Percentiles rank a stretch among this genome's conserved stretches.
Conservation (phyloP, 2,329 filamentous ascomycete species). For the Xylaria polymorpha region DNA sequence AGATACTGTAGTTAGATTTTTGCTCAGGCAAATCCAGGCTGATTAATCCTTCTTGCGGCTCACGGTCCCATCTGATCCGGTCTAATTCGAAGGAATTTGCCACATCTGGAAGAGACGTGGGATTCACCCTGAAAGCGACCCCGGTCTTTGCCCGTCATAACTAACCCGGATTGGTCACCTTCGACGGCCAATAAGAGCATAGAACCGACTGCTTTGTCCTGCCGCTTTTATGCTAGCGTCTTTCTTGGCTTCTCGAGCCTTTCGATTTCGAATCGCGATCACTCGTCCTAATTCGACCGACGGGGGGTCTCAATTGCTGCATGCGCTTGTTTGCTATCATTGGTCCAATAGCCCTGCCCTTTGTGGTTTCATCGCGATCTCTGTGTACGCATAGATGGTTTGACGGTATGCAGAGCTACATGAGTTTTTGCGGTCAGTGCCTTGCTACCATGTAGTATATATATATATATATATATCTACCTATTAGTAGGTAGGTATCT, state of each 20-base stretch:
- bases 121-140: constrained; percentile 25
- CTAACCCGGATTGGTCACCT: constrained; percentile 27
- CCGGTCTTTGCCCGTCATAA: constrained; percentile 9
- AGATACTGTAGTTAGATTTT: background rate
- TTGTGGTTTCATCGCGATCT: constrained; percentile 33
- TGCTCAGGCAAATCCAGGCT: constrained; percentile 18
- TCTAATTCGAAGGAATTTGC: constrained; percentile 27
- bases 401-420: background rate
- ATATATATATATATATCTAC: too few relatives aligned
- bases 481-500: too few relatives aligned
- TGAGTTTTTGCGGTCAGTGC: too few relatives aligned
- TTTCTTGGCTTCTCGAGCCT: constrained; percentile 25
- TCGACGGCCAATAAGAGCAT: constrained; percentile 27
- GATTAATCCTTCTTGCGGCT: constrained; percentile 29
- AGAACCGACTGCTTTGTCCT: constrained; percentile 25
- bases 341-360: constrained; percentile 5
- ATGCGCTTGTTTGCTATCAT: constrained; percentile 16
- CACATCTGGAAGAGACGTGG: constrained; percentile 27
- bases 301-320: constrained; percentile 1
- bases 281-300: constrained; percentile 14
- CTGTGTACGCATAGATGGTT: background rate
- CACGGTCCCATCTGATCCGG: constrained; percentile 17
- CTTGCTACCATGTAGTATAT: too few relatives aligned
- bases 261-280: constrained; percentile 35
- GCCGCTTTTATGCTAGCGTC: constrained; percentile 36